phyloP scores from a whole-genome alignment of 2,329 filamentous ascomycete species.

The Pyricularia sp. region DNA sequence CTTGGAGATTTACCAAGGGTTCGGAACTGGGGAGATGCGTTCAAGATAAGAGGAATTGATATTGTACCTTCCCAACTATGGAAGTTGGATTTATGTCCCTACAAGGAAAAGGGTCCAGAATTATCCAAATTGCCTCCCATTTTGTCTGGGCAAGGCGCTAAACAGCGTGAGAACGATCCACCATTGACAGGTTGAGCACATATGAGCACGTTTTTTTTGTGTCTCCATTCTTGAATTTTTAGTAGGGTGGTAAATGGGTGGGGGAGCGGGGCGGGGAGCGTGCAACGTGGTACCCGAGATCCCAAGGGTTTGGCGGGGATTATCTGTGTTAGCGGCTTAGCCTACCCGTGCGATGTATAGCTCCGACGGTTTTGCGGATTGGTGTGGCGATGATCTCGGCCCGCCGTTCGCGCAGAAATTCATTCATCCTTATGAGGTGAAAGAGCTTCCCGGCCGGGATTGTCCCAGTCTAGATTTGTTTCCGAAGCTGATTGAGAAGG shows the following conservation, averaged over 20 bases:
- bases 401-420: background rate
- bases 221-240: too few species aligned
- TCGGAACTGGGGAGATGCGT: background rate
- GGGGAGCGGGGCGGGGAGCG: too few species aligned
- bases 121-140: background rate
- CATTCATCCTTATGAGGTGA: background rate
- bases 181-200: background rate
- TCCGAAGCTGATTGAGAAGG: background rate
- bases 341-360: background rate
- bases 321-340: background rate
- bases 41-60: background rate
- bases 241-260: too few species aligned
- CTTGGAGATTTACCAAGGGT: background rate
- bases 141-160: background rate
- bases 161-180: background rate
- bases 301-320: background rate
- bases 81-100: background rate
- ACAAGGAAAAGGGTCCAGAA: background rate
- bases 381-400: background rate
- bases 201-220: conserved; percentile 6
- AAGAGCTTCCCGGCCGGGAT: background rate
- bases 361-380: background rate
- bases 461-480: background rate
- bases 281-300: background rate
- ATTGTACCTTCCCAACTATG: background rate